These are phyloP conservation scores for Ricinus communis DNA, from an alignment of 345 rosid species.

Conservation along the genomic window DNA sequence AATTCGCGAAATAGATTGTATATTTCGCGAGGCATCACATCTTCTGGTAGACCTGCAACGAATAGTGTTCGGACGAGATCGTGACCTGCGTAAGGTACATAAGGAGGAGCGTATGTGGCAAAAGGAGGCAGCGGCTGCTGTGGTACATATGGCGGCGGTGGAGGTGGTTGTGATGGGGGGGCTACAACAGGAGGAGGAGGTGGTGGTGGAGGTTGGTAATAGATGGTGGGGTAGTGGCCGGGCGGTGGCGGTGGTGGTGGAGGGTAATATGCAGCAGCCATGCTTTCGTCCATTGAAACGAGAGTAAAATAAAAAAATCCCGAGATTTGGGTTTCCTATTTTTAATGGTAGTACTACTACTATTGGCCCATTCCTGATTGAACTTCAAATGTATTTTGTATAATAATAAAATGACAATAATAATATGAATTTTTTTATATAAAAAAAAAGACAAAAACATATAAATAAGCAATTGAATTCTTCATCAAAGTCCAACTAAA, in stretches of 20 bases:
- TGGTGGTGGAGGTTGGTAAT: constrained; percentile 26
- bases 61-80: constrained; percentile 82
- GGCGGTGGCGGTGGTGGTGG: constrained; percentile 25
- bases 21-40: constrained; percentile 83
- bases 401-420: too few relatives aligned
- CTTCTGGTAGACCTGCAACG: constrained; percentile 87
- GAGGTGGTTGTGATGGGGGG: constrained; percentile 28
- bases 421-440: too few relatives aligned
- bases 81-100: constrained; percentile 25
- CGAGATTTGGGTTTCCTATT: too few relatives aligned
- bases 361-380: too few relatives aligned
- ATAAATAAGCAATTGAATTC: too few relatives aligned
- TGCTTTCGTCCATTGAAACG: constrained; percentile 47
- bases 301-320: too few relatives aligned
- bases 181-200: constrained; percentile 35
- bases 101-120: constrained; percentile 41
- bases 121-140: constrained; percentile 27
- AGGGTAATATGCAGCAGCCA: constrained; percentile 51
- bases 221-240: constrained; percentile 23
- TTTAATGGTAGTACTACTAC: too few relatives aligned
- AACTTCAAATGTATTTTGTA: too few relatives aligned
- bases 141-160: constrained; percentile 31
- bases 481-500: too few relatives aligned
- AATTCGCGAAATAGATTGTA: constrained; percentile 85
- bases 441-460: too few relatives aligned